A percentile compares a stretch with the other conserved stretches of the same genome.
These are phyloP conservation scores for Candida sp. DNA, from an alignment of 1,139 yeast species.

Conservation along the genomic window DNA sequence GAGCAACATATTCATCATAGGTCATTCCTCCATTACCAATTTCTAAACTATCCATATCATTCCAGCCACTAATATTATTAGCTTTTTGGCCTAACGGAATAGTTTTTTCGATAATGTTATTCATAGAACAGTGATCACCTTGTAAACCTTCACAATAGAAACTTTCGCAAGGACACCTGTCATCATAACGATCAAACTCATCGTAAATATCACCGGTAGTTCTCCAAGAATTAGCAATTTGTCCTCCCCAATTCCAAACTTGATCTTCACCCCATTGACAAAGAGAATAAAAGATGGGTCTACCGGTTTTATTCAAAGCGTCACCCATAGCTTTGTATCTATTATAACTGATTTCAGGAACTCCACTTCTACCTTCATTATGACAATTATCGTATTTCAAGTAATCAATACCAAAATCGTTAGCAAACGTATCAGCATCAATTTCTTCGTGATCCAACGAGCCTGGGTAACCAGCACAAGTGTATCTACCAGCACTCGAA, in stretches of 20 bases:
- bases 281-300: conserved; percentile 19
- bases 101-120: conserved; percentile 18
- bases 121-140: conserved; percentile 19
- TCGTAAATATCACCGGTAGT: conserved; percentile 18
- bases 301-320: conserved; percentile 20
- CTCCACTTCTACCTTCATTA: conserved; percentile 19
- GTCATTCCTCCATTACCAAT: conserved; percentile 23
- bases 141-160: conserved; percentile 14
- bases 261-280: conserved; percentile 24
- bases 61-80: conserved; percentile 17
- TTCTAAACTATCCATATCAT: conserved; percentile 22
- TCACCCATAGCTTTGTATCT: conserved; percentile 20
- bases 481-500: conserved; percentile 21
- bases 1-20: conserved; percentile 19
- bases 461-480: conserved; percentile 24
- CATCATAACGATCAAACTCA: conserved; percentile 16
- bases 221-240: conserved; percentile 23
- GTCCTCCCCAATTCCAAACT: conserved; percentile 19
- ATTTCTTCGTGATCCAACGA: conserved; percentile 18
- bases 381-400: conserved; percentile 25
- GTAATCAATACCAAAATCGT: conserved; percentile 20
- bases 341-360: conserved; percentile 14
- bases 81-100: conserved; percentile 17
- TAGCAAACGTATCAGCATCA: conserved; percentile 22
- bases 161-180: conserved; percentile 20